Base-by-base conservation (phyloP, 129 eudicot genomes). In the Apium graveolens region DNA sequence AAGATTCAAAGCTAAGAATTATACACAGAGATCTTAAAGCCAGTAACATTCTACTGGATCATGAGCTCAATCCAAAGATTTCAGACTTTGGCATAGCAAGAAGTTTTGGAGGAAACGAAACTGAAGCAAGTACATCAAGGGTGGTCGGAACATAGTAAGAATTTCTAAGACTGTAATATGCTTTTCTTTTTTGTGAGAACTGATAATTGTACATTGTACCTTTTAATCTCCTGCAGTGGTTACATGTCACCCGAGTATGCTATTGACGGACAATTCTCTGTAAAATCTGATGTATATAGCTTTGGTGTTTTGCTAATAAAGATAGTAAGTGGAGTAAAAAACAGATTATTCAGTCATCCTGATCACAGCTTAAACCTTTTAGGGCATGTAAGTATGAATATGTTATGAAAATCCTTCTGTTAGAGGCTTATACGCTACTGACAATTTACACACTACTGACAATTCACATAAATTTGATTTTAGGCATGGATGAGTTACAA, bases 1-100 rank as follows among this genome's bases (percentile, higher is more conserved):
- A 65, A 65, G 71, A 65, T 65, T 27, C 38, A 65, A 65, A 65
- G 71, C 71, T 65, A 4, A 29, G 66, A 65, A 65, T 65, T 32
- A 12, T 65, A 27, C 71, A 65, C 16, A 65, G 71, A 65, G 71
- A 65, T 65, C 71, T 65, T 21, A 65, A 65, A 65, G 37, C 71
- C 71, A 65, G 71, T 65, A 65, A 65, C 39, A 65, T 65, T 65
- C 39, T 65, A 31, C 71, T 65, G 4, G 71, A 65, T 32, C 39
- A 31, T 31, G 71, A 65, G 21, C 20, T 65, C 39, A 65, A 65
- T 65, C 71, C 71, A 31, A 65, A 65, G 39, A 65, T 65, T 27
- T 65, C 71, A 31, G 71, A 65, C 71, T 65, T 65, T 31, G 71
- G 71, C 38, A 65, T 65, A 65, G 71, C 71, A 32, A 65, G 71